phyloP scores from a whole-genome alignment of 805 yeast species.

The Candida parachauliodes region DNA sequence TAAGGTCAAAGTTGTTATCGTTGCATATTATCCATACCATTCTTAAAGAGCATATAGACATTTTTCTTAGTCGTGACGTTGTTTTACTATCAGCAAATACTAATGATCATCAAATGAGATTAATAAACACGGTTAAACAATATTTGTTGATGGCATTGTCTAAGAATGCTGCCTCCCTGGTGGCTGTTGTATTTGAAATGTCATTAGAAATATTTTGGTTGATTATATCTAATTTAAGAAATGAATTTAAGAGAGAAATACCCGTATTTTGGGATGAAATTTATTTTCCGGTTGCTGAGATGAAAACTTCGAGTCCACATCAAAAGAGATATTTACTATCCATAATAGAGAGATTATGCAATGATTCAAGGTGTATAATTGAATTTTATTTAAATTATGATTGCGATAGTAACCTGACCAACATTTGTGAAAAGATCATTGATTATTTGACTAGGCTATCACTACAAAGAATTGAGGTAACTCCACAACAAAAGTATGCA shows the following conservation, averaged over 20 bases:
- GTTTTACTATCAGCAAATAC: slow-evolving; percentile 48
- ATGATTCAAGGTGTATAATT: slow-evolving; percentile 85
- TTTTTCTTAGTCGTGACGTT: slow-evolving; percentile 61
- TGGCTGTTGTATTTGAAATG: slow-evolving; percentile 88
- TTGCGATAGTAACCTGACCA: slow-evolving; percentile 79
- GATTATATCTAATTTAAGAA: slow-evolving; percentile 73
- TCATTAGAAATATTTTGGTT: slow-evolving; percentile 93
- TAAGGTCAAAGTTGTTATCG: slow-evolving; percentile 86
- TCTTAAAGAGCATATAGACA: slow-evolving; percentile 77
- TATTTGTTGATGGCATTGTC: slow-evolving; percentile 79
- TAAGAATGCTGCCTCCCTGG: slow-evolving; percentile 87
- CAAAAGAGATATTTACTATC: slow-evolving; percentile 85
- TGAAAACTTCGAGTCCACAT: slow-evolving; percentile 87
- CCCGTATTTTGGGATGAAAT: slow-evolving; percentile 92
- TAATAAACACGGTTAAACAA: slow-evolving; percentile 79
- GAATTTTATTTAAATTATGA: slow-evolving; percentile 95
- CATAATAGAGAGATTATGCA: slow-evolving; percentile 76
- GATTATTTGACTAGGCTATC: slow-evolving; percentile 75
- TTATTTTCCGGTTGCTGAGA: slow-evolving; percentile 89
- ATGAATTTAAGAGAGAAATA: slow-evolving; percentile 86
- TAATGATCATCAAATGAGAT: slow-evolving; percentile 52
- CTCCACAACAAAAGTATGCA: slow-evolving; percentile 61
- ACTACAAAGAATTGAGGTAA: slow-evolving; percentile 64
- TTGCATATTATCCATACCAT: slow-evolving; percentile 85
- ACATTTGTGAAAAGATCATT: slow-evolving; percentile 78